phyloP scores from a whole-genome alignment of 495 filamentous ascomycete genomes.

The Aspergillus bridgeri region DNA sequence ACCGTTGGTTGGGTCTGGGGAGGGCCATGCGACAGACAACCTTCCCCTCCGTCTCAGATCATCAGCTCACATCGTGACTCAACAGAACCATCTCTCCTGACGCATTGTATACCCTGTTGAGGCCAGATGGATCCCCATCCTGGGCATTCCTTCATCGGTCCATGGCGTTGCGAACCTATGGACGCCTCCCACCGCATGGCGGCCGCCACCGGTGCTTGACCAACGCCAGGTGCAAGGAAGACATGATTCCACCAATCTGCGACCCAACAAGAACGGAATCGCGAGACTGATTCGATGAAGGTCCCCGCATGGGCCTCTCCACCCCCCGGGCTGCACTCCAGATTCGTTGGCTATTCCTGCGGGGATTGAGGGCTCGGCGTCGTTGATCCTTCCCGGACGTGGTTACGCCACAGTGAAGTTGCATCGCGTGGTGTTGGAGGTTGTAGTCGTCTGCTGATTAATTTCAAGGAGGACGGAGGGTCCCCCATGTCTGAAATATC shows the following conservation, averaged over 20 bases:
- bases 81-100: background rate
- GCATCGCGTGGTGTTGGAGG: background rate
- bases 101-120: background rate
- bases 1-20: background rate
- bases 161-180: background rate
- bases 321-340: background rate
- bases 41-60: background rate
- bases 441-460: background rate
- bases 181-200: background rate
- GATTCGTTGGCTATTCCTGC: background rate
- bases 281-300: background rate
- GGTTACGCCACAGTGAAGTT: background rate
- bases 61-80: background rate
- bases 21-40: background rate
- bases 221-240: background rate
- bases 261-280: background rate
- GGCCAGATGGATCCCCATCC: background rate
- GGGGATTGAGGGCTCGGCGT: background rate
- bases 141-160: background rate
- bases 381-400: background rate
- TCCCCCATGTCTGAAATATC: background rate
- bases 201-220: background rate
- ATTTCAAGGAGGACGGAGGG: background rate
- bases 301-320: slow-evolving; percentile 4
- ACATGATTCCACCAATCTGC: background rate